Percentiles rank a stretch among this genome's conserved stretches.
These are phyloP conservation scores for Neurospora sp. DNA, from an alignment of 495 filamentous ascomycete species.

Conservation along the genomic window DNA sequence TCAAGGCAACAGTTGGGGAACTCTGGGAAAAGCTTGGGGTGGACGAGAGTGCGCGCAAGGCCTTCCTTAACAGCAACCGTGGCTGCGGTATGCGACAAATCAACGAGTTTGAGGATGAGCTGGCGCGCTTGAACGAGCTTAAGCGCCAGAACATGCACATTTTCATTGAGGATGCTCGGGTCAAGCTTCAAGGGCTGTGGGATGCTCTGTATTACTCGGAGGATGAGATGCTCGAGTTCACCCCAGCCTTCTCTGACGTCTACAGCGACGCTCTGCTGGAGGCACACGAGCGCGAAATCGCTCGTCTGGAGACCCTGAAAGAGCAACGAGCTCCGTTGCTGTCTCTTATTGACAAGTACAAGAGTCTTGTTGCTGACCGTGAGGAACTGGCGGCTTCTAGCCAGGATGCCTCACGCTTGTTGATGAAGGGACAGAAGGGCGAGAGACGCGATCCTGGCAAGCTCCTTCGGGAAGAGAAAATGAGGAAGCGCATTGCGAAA, in stretches of 20 bases:
- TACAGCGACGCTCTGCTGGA: slow-evolving; percentile 83
- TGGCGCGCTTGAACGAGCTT: slow-evolving; percentile 74
- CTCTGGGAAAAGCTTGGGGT: slow-evolving; percentile 85
- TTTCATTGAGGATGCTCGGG: slow-evolving; percentile 89
- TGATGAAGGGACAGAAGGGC: slow-evolving; percentile 78
- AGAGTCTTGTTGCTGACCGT: slow-evolving; percentile 72
- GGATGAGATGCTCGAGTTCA: slow-evolving; percentile 96
- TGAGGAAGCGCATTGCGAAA: slow-evolving; percentile 91
- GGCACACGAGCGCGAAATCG: slow-evolving; percentile 82
- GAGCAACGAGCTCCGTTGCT: slow-evolving; percentile 82
- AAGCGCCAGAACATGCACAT: slow-evolving; percentile 91
- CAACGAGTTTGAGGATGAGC: slow-evolving; percentile 89
- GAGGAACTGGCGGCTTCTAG: slow-evolving; percentile 79
- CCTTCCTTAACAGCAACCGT: slow-evolving; percentile 57
- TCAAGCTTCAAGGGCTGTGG: slow-evolving; percentile 87
- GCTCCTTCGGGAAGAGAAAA: slow-evolving; percentile 93
- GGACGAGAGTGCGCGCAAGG: slow-evolving; percentile 69
- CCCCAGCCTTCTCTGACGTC: slow-evolving; percentile 81
- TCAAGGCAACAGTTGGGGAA: slow-evolving; percentile 60
- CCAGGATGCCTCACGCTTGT: slow-evolving; percentile 86
- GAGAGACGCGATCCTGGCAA: slow-evolving; percentile 89
- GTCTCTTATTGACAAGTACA: slow-evolving; percentile 73
- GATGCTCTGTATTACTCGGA: slow-evolving; percentile 88
- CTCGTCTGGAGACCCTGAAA: slow-evolving; percentile 66
- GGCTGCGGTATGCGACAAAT: slow-evolving; percentile 80